A percentile compares a stretch with the other conserved stretches of the same genome.
These are phyloP conservation scores for Aspergillus ochraceoroseus DNA, from an alignment of 2,329 filamentous ascomycete species.

Conservation along the genomic window DNA sequence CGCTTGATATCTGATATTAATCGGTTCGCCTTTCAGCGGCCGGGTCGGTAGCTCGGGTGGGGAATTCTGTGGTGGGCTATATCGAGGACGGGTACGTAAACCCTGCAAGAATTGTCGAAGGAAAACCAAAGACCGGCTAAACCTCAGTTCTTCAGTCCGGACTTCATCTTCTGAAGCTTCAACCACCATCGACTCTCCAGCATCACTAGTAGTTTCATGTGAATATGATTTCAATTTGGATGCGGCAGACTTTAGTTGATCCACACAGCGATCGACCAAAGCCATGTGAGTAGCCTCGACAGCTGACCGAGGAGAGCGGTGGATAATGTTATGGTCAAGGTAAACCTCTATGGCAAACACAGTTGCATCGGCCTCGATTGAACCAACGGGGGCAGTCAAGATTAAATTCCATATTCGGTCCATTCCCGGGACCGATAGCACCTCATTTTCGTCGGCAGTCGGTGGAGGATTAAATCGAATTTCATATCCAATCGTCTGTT, in stretches of 20 bases:
- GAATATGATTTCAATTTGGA: slow-evolving; percentile 50
- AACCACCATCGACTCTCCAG: slow-evolving; percentile 53
- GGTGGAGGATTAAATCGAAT: slow-evolving; percentile 55
- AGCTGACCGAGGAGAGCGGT: slow-evolving; percentile 42
- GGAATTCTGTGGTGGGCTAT: slow-evolving; percentile 56
- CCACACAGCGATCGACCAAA: slow-evolving; percentile 68
- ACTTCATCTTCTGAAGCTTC: slow-evolving; percentile 48
- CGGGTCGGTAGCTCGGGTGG: slow-evolving; percentile 54
- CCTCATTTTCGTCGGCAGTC: slow-evolving; percentile 39
- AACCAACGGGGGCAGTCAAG: slow-evolving; percentile 60
- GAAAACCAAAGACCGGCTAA: slow-evolving; percentile 64
- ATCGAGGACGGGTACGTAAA: slow-evolving; percentile 51
- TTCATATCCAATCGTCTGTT: slow-evolving; percentile 43
- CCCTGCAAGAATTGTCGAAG: slow-evolving; percentile 62
- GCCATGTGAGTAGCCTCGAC: slow-evolving; percentile 60
- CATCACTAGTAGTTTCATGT: slow-evolving; percentile 38
- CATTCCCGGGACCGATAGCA: slow-evolving; percentile 47
- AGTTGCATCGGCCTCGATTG: slow-evolving; percentile 65
- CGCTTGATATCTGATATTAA: slow-evolving; percentile 68
- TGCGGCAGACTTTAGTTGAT: slow-evolving; percentile 63
- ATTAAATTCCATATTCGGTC: slow-evolving; percentile 83
- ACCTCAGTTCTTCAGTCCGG: slow-evolving; percentile 56
- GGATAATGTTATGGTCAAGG: slow-evolving; percentile 49
- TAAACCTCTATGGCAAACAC: slow-evolving; percentile 70
- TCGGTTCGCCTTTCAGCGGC: slow-evolving; percentile 57